Evolutionary conservation across 2,329 filamentous ascomycete genomes (phyloP), one percentile per base, ranked within the genome.

Genomic region (Albophoma yamanashiensis): DNA sequence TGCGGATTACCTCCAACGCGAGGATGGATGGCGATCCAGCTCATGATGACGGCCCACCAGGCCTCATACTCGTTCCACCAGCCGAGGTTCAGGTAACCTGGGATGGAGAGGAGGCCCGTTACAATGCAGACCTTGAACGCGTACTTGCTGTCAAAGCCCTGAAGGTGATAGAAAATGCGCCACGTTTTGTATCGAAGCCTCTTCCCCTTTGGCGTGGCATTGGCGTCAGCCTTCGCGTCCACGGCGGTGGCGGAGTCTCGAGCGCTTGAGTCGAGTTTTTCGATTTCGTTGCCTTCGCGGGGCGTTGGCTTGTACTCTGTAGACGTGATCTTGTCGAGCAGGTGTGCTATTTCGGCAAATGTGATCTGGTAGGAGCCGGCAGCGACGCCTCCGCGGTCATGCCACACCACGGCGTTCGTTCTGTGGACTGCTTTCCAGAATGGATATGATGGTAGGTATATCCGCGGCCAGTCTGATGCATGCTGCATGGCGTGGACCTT

Each of bases 11-110:
- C 83, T 12, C 82, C 82, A 2, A 82, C 80, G 56, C 80, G 73
- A 12, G 73, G 70, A 57, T 75, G 71, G 58, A 74, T 80, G 69
- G 83, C 81, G 42, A 82, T 71, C 82, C 82, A 85, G 27, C 79
- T 80, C 67, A 82, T 77, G 17, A 79, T 75, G 2, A 84, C 81
- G 15, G 78, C 78, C 82, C 83, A 85, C 83, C 83, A 86, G 12
- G 71, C 75, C 59, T 83, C 79, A 58, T 82, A 77, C 9, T 73
- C 62, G 67, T 83, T 78, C 79, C 81, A 85, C 83, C 82, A 85
- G 1, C 58, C 63, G 14, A 71, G 63, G 8, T 67, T 60, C 1
- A 84, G 66, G 75, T 82, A 85, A 3, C 80, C 80, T 6, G 83
- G 82, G 25, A 84, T 69, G 0, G 82, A 77, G 5, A 85, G 69